A percentile compares a stretch with the other conserved stretches of the same genome.
Conservation (phyloP, 2,329 filamentous ascomycete species). For the Penicillium sp. region DNA sequence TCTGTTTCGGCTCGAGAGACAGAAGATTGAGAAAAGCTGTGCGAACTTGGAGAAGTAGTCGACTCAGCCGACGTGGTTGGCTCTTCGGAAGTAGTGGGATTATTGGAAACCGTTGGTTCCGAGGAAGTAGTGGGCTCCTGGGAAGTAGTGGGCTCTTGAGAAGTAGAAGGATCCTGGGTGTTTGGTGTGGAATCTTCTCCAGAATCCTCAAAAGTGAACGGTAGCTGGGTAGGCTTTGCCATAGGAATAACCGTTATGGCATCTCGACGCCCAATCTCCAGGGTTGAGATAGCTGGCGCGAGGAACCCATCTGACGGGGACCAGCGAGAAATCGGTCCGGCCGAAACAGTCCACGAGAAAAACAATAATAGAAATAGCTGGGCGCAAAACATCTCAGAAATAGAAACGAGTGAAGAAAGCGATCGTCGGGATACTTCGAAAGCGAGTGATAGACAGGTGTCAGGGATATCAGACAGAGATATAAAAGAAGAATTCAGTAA, state of each 20-base stretch:
- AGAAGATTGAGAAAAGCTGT: not conserved
- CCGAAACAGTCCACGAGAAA: conserved; percentile 19
- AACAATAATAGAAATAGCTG: conserved; percentile 14
- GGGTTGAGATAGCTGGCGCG: not conserved
- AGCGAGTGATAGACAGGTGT: not conserved
- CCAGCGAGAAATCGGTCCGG: conserved; percentile 31
- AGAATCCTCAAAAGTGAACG: not conserved
- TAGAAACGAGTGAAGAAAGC: not conserved
- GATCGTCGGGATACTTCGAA: not conserved
- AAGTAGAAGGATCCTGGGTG: not conserved
- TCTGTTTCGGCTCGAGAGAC: not conserved
- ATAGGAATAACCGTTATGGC: not conserved
- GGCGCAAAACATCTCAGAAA: conserved; percentile 19
- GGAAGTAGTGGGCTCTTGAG: not conserved
- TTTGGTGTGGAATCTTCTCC: not conserved
- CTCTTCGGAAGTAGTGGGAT: not conserved
- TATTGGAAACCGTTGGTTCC: not conserved
- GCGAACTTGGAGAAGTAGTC: not conserved
- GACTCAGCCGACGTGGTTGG: not conserved
- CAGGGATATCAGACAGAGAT: conserved; percentile 3
- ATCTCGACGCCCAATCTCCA: not conserved
- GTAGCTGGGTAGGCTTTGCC: not conserved
- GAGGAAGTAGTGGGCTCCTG: not conserved
- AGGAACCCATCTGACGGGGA: not conserved
- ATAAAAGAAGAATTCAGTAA: not conserved